Conservation (phyloP, 169 alveolate genomes). For the Plasmodium relictum region DNA sequence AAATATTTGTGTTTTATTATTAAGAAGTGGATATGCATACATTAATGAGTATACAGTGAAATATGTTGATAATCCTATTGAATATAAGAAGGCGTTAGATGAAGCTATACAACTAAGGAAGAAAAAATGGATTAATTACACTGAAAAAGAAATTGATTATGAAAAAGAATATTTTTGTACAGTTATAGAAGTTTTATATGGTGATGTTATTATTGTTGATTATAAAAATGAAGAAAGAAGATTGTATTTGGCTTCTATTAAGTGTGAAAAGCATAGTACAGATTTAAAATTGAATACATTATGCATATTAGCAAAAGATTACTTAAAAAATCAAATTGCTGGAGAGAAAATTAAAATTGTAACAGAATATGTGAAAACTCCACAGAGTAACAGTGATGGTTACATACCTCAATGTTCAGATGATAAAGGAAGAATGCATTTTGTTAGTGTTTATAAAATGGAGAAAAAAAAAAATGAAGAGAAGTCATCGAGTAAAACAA, state of each 20-base stretch:
- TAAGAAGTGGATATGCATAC: slow-evolving; percentile 75
- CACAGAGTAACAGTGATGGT: slow-evolving; percentile 76
- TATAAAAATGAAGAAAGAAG: slow-evolving; percentile 75
- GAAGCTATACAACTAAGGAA: slow-evolving; percentile 68
- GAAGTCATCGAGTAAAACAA: background rate
- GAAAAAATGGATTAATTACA: slow-evolving; percentile 64
- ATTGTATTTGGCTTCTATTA: slow-evolving; percentile 64
- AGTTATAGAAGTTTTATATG: slow-evolving; percentile 69
- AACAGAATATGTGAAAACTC: slow-evolving; percentile 64
- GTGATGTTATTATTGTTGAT: slow-evolving; percentile 72
- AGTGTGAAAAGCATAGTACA: slow-evolving; percentile 64
- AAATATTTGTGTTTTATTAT: slow-evolving; percentile 56
- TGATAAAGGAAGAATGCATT: slow-evolving; percentile 77
- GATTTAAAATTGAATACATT: slow-evolving; percentile 53
- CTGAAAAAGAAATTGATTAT: slow-evolving; percentile 70
- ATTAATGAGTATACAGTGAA: slow-evolving; percentile 72
- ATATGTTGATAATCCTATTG: slow-evolving; percentile 62
- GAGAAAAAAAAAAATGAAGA: slow-evolving; percentile 16
- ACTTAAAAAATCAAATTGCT: slow-evolving; percentile 25
- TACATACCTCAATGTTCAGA: slow-evolving; percentile 77
- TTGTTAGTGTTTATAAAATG: slow-evolving; percentile 66
- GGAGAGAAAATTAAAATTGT: slow-evolving; percentile 67
- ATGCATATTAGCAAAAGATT: slow-evolving; percentile 63
- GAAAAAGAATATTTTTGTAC: slow-evolving; percentile 63
- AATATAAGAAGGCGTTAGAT: slow-evolving; percentile 65